Evolutionary conservation across 2,329 filamentous ascomycete genomes (phyloP).

Genomic region (Alternaria postmessia): DNA sequence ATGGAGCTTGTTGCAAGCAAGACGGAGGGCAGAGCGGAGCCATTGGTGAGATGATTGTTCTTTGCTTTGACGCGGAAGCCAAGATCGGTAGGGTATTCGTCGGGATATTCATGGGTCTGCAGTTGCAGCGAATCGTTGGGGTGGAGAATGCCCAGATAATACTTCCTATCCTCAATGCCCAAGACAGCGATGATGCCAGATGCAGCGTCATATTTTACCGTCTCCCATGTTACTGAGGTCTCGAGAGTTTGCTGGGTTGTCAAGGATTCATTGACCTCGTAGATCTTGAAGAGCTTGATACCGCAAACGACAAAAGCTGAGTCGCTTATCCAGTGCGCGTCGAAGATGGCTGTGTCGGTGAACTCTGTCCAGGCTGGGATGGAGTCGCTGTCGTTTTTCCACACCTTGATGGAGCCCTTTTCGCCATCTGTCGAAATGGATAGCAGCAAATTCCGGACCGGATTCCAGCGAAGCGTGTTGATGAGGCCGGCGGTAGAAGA

Average conservation of each 20-base stretch:
- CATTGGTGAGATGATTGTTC: conserved; percentile 25
- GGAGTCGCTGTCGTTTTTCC: conserved; percentile 45
- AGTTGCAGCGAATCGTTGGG: conserved; percentile 43
- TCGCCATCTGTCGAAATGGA: conserved; percentile 52
- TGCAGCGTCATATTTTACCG: conserved; percentile 50
- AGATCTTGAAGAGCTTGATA: conserved; percentile 50
- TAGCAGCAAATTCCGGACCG: conserved; percentile 42
- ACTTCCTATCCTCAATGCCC: conserved; percentile 36
- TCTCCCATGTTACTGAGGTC: conserved; percentile 47
- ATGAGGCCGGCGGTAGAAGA: conserved; percentile 50
- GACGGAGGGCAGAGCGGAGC: conserved; percentile 32
- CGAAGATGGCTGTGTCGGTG: conserved; percentile 52
- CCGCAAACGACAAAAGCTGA: conserved; percentile 56
- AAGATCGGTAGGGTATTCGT: conserved; percentile 51
- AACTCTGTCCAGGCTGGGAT: conserved; percentile 54
- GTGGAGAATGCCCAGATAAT: conserved; percentile 48
- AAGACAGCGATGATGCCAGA: conserved; percentile 52
- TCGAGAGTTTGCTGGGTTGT: conserved; percentile 42
- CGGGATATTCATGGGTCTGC: conserved; percentile 44
- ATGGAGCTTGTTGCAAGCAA: conserved; percentile 53
- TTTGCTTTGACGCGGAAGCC: conserved; percentile 49
- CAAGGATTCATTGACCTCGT: conserved; percentile 43
- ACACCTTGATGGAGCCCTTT: conserved; percentile 50
- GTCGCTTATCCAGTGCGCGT: conserved; percentile 56
- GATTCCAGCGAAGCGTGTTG: conserved; percentile 49